These are phyloP conservation scores for Vaccinium vitisidaea DNA, from an alignment of 148 eudicot species.

Conservation along the genomic window DNA sequence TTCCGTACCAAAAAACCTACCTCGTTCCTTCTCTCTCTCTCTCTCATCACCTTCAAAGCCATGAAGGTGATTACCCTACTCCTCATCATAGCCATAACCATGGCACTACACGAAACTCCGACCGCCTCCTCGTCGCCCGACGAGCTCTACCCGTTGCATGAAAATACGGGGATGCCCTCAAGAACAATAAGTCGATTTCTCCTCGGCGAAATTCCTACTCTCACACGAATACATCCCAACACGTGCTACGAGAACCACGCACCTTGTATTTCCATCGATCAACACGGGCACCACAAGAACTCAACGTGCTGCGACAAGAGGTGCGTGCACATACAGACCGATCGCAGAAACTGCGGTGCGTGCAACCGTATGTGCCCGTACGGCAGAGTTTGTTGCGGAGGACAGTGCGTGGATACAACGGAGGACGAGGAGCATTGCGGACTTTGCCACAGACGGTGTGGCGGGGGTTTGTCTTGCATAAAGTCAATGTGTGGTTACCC, in stretches of 20 bases:
- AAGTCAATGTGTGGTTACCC: constrained; percentile 77
- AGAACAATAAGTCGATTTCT: constrained; percentile 57
- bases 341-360: constrained; percentile 49
- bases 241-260: constrained; percentile 57
- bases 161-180: constrained; percentile 2
- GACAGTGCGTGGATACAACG: constrained; percentile 49
- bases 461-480: constrained; percentile 31
- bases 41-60: neutral
- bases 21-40: neutral
- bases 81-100: constrained; percentile 29
- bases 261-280: constrained; percentile 19
- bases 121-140: neutral
- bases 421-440: constrained; percentile 68
- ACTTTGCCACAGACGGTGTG: constrained; percentile 48
- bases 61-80: constrained; percentile 24
- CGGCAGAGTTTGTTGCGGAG: constrained; percentile 50
- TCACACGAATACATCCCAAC: constrained; percentile 37
- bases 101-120: constrained; percentile 18
- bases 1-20: neutral
- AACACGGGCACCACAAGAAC: constrained; percentile 21
- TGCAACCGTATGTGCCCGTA: constrained; percentile 54
- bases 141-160: neutral
- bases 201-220: constrained; percentile 23
- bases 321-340: constrained; percentile 49
- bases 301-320: constrained; percentile 70